Evolutionary conservation across 2,329 filamentous ascomycete species (phyloP), one percentile per base, ranked within the genome.

Genomic region (Balansia obtecta): DNA sequence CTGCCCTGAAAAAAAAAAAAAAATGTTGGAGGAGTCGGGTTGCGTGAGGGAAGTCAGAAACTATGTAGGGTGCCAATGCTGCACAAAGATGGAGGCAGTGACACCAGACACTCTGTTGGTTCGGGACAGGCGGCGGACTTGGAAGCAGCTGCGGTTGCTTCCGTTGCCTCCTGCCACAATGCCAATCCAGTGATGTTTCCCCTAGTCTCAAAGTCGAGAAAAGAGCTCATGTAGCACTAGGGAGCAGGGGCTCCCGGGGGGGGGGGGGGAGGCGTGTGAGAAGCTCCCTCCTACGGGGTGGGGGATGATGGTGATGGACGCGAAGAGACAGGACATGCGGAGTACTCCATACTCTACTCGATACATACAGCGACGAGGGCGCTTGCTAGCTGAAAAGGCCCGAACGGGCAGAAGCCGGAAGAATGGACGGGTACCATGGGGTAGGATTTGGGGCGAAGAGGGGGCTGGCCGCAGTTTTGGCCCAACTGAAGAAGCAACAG

Each of bases 11-110:
- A n/a, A n/a, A n/a, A 33, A 45, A 33, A 48, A 45, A 16, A 5
- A 27, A 30, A 45, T 40, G 43, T 45, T 45, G 48, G 48, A 50
- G 20, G 2, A 22, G 2, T 22, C 4, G 20, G 4, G 47, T 20
- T 38, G 47, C 50, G 50, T 50, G 52, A 50, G 47, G 45, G 46
- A 37, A 46, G 44, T 40, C 15, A 30, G 47, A 9, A 38, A 37
- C 40, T 44, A 15, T 49, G 47, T 44, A 40, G 47, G 48, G 48
- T 49, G 41, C 42, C 42, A 45, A 30, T 45, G 48, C 39, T 22
- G 46, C 37, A 48, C n/a, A 27, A 37, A 37, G 8, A 37, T 3
- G 41, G 22, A 22, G 40, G 12, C 41, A 44, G 44, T 22, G 27
- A 43, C 27, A 38, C 20, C 20, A 22, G 20, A 22, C 27, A 27